Conservation (phyloP, 257 asterid genomes). For the Solanum okadae region DNA sequence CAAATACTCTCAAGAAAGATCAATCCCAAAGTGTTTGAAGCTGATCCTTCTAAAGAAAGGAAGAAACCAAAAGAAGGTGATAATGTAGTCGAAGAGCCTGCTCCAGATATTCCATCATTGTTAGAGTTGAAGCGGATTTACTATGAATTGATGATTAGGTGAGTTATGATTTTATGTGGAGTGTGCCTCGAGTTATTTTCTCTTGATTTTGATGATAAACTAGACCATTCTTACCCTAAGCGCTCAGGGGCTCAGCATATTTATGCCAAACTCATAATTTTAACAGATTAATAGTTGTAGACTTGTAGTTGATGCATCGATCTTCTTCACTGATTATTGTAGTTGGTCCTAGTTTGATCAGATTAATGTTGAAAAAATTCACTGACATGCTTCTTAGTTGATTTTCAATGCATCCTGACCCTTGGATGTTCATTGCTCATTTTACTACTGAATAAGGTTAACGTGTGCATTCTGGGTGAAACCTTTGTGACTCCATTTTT, state of each 20-base stretch:
- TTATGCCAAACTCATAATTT: background rate
- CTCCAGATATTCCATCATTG: constrained; percentile 89
- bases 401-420: background rate
- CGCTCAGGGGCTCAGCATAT: background rate
- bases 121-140: constrained; percentile 82
- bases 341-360: background rate
- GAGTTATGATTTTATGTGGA: background rate
- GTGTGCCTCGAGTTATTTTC: background rate
- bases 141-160: constrained; percentile 90
- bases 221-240: background rate
- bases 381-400: background rate
- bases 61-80: constrained; percentile 92
- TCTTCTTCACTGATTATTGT: background rate
- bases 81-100: constrained; percentile 70
- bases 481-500: background rate
- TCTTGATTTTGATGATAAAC: background rate
- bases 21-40: constrained; percentile 94
- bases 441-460: background rate
- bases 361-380: background rate
- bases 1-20: constrained; percentile 95
- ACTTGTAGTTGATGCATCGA: background rate
- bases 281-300: background rate
- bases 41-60: constrained; percentile 70
- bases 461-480: background rate
- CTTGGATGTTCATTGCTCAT: background rate